Evolutionary conservation across 495 filamentous ascomycete genomes (phyloP).

Genomic region (Emericellopsis terricola): DNA sequence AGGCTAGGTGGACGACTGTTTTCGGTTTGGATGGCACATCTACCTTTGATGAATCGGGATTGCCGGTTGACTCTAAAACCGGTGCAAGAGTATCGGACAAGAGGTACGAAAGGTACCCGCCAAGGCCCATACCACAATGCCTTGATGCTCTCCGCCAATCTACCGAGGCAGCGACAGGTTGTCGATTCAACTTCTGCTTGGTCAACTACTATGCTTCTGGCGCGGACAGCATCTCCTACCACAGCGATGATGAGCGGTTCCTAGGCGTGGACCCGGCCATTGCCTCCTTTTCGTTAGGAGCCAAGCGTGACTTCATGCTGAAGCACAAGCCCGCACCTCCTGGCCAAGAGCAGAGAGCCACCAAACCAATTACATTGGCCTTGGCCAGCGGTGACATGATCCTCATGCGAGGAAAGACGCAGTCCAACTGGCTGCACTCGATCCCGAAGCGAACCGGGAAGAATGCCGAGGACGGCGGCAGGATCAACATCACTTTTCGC

Average conservation of each 20-base stretch:
- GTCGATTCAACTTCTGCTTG: constrained; percentile 52
- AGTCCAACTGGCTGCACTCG: constrained; percentile 53
- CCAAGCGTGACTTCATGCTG: constrained; percentile 47
- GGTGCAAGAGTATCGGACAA: constrained; percentile 16
- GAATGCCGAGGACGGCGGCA: constrained; percentile 31
- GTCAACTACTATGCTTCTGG: constrained; percentile 63
- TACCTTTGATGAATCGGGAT: constrained; percentile 20
- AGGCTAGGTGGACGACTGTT: constrained; percentile 36
- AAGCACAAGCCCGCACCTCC: constrained; percentile 40
- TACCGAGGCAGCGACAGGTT: constrained; percentile 39
- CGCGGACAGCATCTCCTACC: constrained; percentile 52
- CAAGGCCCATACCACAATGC: constrained; percentile 49
- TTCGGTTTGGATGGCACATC: constrained; percentile 51
- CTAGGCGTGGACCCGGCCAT: constrained; percentile 49
- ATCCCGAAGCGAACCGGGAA: constrained; percentile 52
- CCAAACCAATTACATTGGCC: constrained; percentile 36
- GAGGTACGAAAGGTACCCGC: constrained; percentile 33
- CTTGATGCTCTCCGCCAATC: constrained; percentile 35
- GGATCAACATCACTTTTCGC: constrained; percentile 64
- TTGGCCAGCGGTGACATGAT: constrained; percentile 53
- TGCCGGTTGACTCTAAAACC: constrained; percentile 28
- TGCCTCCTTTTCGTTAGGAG: constrained; percentile 50
- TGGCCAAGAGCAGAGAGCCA: constrained; percentile 6
- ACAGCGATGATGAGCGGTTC: constrained; percentile 61
- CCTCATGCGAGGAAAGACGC: constrained; percentile 50